phyloP scores from a whole-genome alignment of 345 rosid species.

The Populus tremula region DNA sequence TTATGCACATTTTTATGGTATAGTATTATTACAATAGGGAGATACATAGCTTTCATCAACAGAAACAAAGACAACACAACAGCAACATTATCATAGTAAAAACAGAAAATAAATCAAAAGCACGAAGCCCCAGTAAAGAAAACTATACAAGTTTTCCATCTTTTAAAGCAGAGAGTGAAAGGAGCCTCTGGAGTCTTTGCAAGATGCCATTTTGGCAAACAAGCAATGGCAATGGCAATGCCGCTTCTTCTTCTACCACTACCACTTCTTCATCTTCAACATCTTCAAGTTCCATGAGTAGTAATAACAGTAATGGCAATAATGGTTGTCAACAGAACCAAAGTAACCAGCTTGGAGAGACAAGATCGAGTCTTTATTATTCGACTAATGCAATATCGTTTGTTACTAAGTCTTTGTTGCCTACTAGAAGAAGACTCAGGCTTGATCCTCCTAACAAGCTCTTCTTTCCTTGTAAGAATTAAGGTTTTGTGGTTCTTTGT shows the following conservation, averaged over 20 bases:
- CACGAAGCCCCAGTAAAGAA: background rate
- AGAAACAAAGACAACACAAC: background rate
- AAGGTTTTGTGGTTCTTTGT: background rate
- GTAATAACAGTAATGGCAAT: conserved; percentile 10
- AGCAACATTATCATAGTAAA: background rate
- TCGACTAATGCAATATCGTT: conserved; percentile 45
- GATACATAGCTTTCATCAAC: no score
- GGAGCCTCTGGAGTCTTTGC: conserved; percentile 41
- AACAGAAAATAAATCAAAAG: background rate
- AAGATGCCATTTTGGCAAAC: conserved; percentile 64
- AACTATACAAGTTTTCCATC: background rate
- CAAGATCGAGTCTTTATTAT: conserved; percentile 28
- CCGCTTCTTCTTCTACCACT: conserved; percentile 31
- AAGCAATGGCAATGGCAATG: conserved; percentile 11
- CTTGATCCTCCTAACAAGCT: conserved; percentile 77
- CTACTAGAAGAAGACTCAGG: conserved; percentile 62
- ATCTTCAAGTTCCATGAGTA: conserved; percentile 30
- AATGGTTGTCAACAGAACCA: conserved; percentile 36
- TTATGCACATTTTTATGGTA: no score
- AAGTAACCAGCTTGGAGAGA: conserved; percentile 30
- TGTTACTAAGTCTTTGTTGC: conserved; percentile 63
- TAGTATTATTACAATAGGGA: no score
- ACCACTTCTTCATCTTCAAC: conserved; percentile 28
- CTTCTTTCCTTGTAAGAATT: conserved; percentile 58
- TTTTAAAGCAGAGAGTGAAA: conserved; percentile 31